Conservation (phyloP, 1,139 yeast genomes). For the Debaryomyces nepalensis region DNA sequence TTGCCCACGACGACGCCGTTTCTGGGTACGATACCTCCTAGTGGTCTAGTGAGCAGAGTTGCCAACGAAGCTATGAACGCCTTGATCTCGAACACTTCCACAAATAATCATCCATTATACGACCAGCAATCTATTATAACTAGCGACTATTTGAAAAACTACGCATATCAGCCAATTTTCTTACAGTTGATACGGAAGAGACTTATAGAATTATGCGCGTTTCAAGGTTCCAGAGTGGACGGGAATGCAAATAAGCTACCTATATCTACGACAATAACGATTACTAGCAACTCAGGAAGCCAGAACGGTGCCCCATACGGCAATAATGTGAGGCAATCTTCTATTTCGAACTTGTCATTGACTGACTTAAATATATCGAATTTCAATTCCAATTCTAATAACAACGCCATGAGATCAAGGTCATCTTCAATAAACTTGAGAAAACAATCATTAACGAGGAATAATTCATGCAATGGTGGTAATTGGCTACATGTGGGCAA, state of each 20-base stretch:
- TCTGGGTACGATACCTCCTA: slow-evolving; percentile 48
- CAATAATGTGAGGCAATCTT: slow-evolving; percentile 33
- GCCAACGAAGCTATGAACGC: slow-evolving; percentile 46
- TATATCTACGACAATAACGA: slow-evolving; percentile 32
- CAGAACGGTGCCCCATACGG: slow-evolving; percentile 11
- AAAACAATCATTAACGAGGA: slow-evolving; percentile 51
- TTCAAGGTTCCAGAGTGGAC: slow-evolving; percentile 18
- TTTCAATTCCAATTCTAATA: slow-evolving; percentile 25
- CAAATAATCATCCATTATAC: slow-evolving; percentile 27
- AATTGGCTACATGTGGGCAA: slow-evolving; percentile 56
- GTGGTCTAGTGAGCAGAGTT: slow-evolving; percentile 49
- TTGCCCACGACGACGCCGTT: slow-evolving; percentile 55
- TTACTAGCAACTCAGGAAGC: slow-evolving; percentile 18
- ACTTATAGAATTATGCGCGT: slow-evolving; percentile 45
- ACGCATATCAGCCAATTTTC: slow-evolving; percentile 45
- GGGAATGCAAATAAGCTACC: slow-evolving; percentile 26
- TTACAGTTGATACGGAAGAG: slow-evolving; percentile 49
- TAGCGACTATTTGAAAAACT: slow-evolving; percentile 38
- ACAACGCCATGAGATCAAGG: slow-evolving; percentile 25
- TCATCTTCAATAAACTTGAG: slow-evolving; percentile 40
- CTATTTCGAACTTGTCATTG: slow-evolving; percentile 47
- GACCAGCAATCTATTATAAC: slow-evolving; percentile 43
- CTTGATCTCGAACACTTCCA: slow-evolving; percentile 27
- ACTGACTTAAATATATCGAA: slow-evolving; percentile 45
- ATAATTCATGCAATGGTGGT: slow-evolving; percentile 41